Conservation (phyloP, 306 rosid genomes). For the Corylus americana region DNA sequence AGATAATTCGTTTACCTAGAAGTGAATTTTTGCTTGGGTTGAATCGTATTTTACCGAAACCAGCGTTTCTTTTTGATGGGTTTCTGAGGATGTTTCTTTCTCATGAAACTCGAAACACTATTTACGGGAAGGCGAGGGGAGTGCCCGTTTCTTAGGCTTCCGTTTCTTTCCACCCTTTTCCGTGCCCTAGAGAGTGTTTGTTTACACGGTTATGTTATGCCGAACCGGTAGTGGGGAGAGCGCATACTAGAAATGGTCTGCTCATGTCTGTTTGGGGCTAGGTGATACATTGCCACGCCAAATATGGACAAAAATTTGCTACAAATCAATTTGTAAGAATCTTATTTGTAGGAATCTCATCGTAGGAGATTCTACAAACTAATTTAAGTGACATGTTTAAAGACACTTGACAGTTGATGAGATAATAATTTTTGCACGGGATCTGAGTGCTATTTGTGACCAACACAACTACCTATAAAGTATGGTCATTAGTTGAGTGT, state of each 20-base stretch:
- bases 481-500: too few species aligned
- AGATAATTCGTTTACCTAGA: slow-evolving; percentile 15
- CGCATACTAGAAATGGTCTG: not conserved
- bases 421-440: too few species aligned
- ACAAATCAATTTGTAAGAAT: slow-evolving; percentile 32
- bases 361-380: too few species aligned
- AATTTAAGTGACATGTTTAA: too few species aligned
- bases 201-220: not conserved
- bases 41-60: slow-evolving; percentile 25
- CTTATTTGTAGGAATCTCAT: too few species aligned
- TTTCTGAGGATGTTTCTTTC: slow-evolving; percentile 23
- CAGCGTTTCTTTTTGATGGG: slow-evolving; percentile 40
- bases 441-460: too few species aligned
- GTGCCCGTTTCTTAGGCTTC: slow-evolving; percentile 30
- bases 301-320: too few species aligned
- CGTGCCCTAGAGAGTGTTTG: slow-evolving; percentile 2
- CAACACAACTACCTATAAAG: too few species aligned
- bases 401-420: too few species aligned
- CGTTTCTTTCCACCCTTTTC: slow-evolving; percentile 24
- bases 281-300: too few species aligned
- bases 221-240: not conserved
- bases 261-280: too few species aligned
- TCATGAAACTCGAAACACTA: slow-evolving; percentile 26
- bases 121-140: not conserved
- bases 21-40: not conserved